Percentiles rank a stretch among this genome's conserved stretches.
Conservation (phyloP, 2,329 filamentous ascomycete genomes). For the Claviceps spartinae region DNA sequence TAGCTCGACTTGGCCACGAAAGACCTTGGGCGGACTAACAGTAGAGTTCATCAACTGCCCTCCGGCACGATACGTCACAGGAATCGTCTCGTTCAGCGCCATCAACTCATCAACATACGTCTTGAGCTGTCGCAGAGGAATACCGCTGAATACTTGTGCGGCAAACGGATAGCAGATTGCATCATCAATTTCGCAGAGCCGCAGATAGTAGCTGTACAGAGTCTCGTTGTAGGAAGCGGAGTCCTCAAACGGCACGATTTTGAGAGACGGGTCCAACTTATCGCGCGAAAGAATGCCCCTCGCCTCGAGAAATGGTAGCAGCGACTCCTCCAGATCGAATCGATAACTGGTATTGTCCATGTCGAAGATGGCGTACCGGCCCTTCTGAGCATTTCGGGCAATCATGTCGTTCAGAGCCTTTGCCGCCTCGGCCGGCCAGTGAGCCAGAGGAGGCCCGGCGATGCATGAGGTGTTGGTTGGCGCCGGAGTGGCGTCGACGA, state of each 20-base stretch:
- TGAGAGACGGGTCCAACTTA: conserved; percentile 25
- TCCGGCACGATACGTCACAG: conserved; percentile 22
- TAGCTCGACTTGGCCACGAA: conserved; percentile 27
- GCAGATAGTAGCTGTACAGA: conserved; percentile 31
- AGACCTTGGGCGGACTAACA: conserved; percentile 23
- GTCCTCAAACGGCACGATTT: conserved; percentile 29
- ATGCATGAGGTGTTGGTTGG: not conserved
- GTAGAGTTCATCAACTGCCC: conserved; percentile 16
- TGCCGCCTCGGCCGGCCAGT: conserved; percentile 25
- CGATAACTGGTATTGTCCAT: conserved; percentile 33
- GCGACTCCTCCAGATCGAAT: conserved; percentile 29
- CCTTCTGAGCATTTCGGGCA: conserved; percentile 21
- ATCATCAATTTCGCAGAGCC: conserved; percentile 28
- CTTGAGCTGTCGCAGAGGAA: conserved; percentile 30
- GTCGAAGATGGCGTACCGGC: conserved; percentile 27
- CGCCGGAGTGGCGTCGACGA: not conserved
- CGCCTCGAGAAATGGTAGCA: conserved; percentile 29
- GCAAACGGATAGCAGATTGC: conserved; percentile 29
- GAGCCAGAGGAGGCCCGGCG: conserved; percentile 6
- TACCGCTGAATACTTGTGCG: conserved; percentile 27
- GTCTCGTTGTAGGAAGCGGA: conserved; percentile 23
- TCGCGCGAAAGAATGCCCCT: conserved; percentile 27
- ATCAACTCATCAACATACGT: conserved; percentile 34
- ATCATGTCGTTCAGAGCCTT: conserved; percentile 24
- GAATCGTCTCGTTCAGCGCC: conserved; percentile 24